Evolutionary conservation across 306 rosid species (phyloP).

Genomic region (Quercus parvula): DNA sequence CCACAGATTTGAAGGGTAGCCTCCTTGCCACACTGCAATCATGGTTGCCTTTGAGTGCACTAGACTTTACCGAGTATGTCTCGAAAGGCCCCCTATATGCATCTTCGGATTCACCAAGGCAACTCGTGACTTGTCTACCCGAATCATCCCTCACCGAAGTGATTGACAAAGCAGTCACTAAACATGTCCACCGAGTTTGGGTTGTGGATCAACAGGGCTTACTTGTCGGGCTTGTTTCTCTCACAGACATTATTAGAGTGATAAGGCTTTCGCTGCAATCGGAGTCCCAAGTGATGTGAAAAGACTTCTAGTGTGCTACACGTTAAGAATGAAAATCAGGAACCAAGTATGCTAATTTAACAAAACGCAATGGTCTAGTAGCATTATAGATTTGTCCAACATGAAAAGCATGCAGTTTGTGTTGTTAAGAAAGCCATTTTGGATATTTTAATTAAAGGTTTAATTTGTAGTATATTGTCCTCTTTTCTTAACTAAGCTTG

Average conservation of each 20-base stretch:
- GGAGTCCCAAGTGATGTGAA: background rate
- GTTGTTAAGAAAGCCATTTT: too few relatives aligned
- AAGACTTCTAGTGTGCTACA: background rate
- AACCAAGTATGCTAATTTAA: too few relatives aligned
- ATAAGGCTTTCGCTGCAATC: constrained; percentile 44
- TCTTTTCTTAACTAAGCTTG: too few relatives aligned
- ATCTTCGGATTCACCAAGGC: constrained; percentile 30
- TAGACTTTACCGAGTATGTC: constrained; percentile 50
- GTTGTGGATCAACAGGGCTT: constrained; percentile 67
- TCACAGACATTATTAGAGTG: constrained; percentile 67
- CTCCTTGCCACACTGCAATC: constrained; percentile 54
- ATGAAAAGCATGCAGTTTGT: too few relatives aligned
- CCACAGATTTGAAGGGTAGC: constrained; percentile 77
- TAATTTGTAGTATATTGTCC: too few relatives aligned
- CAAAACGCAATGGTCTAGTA: too few relatives aligned
- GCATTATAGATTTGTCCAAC: too few relatives aligned
- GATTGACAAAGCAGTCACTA: constrained; percentile 51
- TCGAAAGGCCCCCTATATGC: constrained; percentile 32
- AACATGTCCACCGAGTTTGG: constrained; percentile 83
- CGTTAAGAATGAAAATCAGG: background rate
- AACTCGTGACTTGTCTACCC: constrained; percentile 48
- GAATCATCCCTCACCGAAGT: constrained; percentile 51
- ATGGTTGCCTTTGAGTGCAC: constrained; percentile 67
- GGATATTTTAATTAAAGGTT: too few relatives aligned
- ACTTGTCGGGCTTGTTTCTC: constrained; percentile 69